Evolutionary conservation across 1,284 basidiomycete genomes (phyloP), one percentile per base, ranked within the genome.

Genomic region (Polyporus tsugae): DNA sequence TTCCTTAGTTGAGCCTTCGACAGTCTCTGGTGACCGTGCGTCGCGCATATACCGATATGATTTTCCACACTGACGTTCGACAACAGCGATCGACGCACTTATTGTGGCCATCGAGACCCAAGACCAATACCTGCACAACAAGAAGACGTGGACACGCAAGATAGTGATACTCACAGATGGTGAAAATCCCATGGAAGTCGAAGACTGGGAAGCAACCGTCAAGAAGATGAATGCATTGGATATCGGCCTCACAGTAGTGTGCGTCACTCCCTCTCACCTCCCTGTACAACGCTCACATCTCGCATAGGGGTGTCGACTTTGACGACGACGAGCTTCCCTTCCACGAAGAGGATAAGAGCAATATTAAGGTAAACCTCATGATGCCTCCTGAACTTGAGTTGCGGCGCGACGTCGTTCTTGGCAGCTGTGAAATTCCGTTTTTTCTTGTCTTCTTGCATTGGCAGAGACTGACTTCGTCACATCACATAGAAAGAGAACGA

Each of bases 81-180:
- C 65, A 36, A 5, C 73, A 97, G 95, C 96, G 4, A 85, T 98
- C 61, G 95, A 96, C 73, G 95, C 91, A 2, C 80, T 98, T 46
- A 91, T 97, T 71, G 95, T 97, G 13, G 94, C 87, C 0, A 87
- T 96, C 63, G 91, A 96, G 78, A 92, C 94, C 15, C 89, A 95
- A 79, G 82, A 87, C 64, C 73, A 79, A 15, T 86, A 90, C 74
- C 83, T 95, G 17, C 82, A 74, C 22, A 87, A 83, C 70, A 93
- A 92, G 81, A 86, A 87, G 72, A 87, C 87, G 0, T 97, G 95
- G 95, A 91, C 91, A 2, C 86, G 94, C 53, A 95, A 92, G 80
- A 84, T 96, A 5, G 85, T 92, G 36, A 76, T 97, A 7, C 80
- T 97, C 29, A 97, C 95, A 0, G 94, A 97, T 74, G 95, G 91